These are phyloP conservation scores for Cicer cuneatum DNA, from an alignment of 306 rosid genomes.

Conservation along the genomic window DNA sequence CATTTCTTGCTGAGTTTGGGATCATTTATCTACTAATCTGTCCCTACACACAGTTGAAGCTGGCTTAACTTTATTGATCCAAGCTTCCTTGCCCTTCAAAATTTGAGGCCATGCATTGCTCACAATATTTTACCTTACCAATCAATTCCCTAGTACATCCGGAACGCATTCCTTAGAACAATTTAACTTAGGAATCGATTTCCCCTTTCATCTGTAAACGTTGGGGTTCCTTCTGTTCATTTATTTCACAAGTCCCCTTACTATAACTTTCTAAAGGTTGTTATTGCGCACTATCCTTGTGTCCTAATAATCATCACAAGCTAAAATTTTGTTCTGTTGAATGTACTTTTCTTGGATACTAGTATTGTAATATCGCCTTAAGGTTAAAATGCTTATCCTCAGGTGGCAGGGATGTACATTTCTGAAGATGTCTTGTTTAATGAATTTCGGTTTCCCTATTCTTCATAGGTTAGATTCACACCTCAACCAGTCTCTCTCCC, in stretches of 20 bases:
- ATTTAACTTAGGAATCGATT: background rate
- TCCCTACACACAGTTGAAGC: background rate
- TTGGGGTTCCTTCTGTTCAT: background rate
- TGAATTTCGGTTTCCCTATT: background rate
- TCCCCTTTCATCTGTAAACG: background rate
- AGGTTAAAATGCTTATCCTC: background rate
- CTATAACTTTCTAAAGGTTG: slow-evolving; percentile 1
- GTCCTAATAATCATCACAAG: background rate
- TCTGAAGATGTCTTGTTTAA: background rate
- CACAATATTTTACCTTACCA: background rate
- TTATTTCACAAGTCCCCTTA: slow-evolving; percentile 4
- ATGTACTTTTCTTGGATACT: background rate
- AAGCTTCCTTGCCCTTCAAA: background rate
- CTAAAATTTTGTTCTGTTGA: background rate
- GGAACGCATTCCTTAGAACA: background rate
- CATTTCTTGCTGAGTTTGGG: slow-evolving; percentile 3
- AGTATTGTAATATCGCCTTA: no score
- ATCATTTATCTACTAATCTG: background rate
- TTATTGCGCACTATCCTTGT: slow-evolving; percentile 8
- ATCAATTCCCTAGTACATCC: background rate
- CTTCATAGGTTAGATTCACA: slow-evolving; percentile 12
- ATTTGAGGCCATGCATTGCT: background rate
- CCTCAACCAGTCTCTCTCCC: background rate
- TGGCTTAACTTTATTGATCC: slow-evolving; percentile 7
- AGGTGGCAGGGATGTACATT: background rate